Conservation (phyloP, 2,329 filamentous ascomycete species). For the Bipolaris gigantea region DNA sequence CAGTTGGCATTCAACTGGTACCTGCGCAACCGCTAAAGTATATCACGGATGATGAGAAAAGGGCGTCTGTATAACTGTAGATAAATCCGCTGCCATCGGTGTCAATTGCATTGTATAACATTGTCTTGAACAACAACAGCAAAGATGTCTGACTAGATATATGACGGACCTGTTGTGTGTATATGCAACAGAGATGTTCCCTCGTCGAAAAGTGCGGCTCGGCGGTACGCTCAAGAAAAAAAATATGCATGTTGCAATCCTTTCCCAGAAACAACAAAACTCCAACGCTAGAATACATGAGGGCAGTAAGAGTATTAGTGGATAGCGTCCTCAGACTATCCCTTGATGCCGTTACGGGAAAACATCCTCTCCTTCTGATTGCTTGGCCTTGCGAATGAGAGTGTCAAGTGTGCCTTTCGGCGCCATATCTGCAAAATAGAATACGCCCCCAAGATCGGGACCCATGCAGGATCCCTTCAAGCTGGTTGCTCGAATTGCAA, state of each 20-base stretch:
- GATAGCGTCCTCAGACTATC: not conserved
- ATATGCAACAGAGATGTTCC: not conserved
- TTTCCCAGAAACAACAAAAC: not conserved
- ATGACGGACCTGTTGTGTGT: not conserved
- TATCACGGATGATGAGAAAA: not conserved
- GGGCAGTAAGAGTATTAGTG: not conserved
- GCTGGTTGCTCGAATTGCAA: not conserved
- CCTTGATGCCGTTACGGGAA: not conserved
- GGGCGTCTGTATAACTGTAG: not conserved
- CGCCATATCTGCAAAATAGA: not conserved
- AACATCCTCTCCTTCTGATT: not conserved
- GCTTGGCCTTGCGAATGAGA: not conserved
- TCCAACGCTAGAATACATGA: not conserved
- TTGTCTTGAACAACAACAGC: not conserved
- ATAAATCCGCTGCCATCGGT: not conserved
- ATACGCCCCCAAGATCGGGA: not conserved
- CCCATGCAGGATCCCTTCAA: not conserved
- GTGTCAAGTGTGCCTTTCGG: not conserved
- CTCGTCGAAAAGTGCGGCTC: not conserved
- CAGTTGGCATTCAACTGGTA: slow-evolving; percentile 95
- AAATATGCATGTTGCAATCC: not conserved
- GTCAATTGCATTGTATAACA: slow-evolving; percentile 7
- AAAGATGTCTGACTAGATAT: not conserved
- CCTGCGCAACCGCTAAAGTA: slow-evolving; percentile 69
- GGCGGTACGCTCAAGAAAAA: not conserved